Evolutionary conservation across 2,329 filamentous ascomycete genomes (phyloP), one percentile per base, ranked within the genome.

Genomic region (Colletotrichum trifolii): DNA sequence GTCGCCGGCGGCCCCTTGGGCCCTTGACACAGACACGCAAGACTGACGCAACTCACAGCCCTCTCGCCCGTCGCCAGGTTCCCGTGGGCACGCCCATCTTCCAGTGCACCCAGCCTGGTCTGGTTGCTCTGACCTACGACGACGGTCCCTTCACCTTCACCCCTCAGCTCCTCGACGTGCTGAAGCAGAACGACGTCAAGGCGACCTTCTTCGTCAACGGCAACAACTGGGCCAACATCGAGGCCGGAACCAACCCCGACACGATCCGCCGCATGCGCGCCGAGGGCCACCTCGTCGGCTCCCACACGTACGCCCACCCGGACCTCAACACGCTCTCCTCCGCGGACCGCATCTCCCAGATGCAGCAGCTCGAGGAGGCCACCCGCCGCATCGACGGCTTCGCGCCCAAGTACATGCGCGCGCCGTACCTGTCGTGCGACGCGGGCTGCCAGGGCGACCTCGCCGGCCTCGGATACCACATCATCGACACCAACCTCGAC

Each of bases 401-500:
- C 71, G 71, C 79, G 52, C 79, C 79, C 3, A 78, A 74, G 4
- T 81, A 82, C 71, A 79, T 83, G 75, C 76, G 81, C 3, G 73
- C 82, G 1, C 82, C 82, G 0, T 82, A 79, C 64, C 77, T 82
- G 4, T 79, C 79, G 58, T 83, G 82, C 72, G 64, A 66, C 8
- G 71, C 61, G 7, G 71, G 68, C 3, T 69, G 67, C 57, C 15
- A 42, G 33, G 35, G 40, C 42, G 67, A 69, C 56, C 36, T 69
- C 15, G 34, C 45, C 33, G 68, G 69, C 33, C 72, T 87, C 35
- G 83, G 82, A 45, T 89, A 88, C 73, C 85, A 88, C 70, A 73
- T 87, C 67, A 78, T 84, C 64, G 85, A 84, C 70, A 85, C 83
- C 69, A 83, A 87, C 70, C 74, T 89, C 11, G 87, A 89, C 71